Evolutionary conservation across 768 basidiomycete genomes (phyloP).

Genomic region (Lyophyllum semitale): DNA sequence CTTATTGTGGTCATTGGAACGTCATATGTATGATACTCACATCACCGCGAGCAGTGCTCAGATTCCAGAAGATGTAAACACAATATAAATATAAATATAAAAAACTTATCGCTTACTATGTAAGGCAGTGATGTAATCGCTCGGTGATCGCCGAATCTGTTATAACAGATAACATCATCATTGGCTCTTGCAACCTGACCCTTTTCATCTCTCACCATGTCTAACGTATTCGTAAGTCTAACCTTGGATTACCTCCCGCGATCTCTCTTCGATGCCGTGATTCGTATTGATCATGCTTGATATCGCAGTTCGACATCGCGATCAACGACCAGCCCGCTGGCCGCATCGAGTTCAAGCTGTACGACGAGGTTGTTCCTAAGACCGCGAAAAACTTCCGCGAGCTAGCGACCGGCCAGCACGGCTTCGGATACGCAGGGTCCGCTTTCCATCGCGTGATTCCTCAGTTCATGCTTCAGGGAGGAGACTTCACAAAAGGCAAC

Average conservation of each 20-base stretch:
- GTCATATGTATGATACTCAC: too few relatives aligned
- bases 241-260: background rate
- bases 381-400: slow-evolving; percentile 88
- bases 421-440: slow-evolving; percentile 71
- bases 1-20: too few relatives aligned
- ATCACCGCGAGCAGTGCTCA: too few relatives aligned
- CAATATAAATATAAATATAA: too few relatives aligned
- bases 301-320: slow-evolving; percentile 63
- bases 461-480: slow-evolving; percentile 86
- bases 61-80: too few relatives aligned
- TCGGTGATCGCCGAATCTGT: slow-evolving; percentile 18
- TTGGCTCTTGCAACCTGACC: slow-evolving; percentile 9
- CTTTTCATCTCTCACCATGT: slow-evolving; percentile 24
- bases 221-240: slow-evolving; percentile 41
- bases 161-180: slow-evolving; percentile 16
- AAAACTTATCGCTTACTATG: background rate
- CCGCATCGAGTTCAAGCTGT: slow-evolving; percentile 84
- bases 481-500: slow-evolving; percentile 73
- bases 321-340: slow-evolving; percentile 44
- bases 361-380: slow-evolving; percentile 73
- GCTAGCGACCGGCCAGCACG: slow-evolving; percentile 74
- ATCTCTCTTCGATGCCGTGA: slow-evolving; percentile 1
- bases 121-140: slow-evolving; percentile 6
- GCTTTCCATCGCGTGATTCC: slow-evolving; percentile 85
- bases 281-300: slow-evolving; percentile 6